Evolutionary conservation across 805 yeast species (phyloP).

Genomic region (Nakazawaea ernobii): DNA sequence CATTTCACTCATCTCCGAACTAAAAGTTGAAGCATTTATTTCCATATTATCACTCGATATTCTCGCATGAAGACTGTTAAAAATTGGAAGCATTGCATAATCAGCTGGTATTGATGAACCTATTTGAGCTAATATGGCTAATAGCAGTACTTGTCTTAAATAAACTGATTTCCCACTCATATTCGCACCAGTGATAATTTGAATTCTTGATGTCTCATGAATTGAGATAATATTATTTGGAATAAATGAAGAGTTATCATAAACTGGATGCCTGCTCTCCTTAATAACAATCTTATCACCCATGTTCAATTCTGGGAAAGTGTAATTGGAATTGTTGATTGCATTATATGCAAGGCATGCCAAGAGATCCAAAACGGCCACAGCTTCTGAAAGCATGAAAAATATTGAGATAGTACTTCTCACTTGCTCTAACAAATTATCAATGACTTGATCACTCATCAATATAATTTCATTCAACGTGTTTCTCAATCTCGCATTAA

Average conservation of each 20-base stretch:
- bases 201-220: slow-evolving; percentile 31
- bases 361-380: slow-evolving; percentile 34
- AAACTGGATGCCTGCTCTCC: slow-evolving; percentile 36
- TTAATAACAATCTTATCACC: slow-evolving; percentile 22
- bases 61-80: slow-evolving; percentile 30
- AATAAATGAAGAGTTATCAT: slow-evolving; percentile 27
- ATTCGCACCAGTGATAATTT: slow-evolving; percentile 53
- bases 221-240: slow-evolving; percentile 34
- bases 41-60: slow-evolving; percentile 30
- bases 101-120: slow-evolving; percentile 48
- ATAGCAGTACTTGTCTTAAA: slow-evolving; percentile 43
- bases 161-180: slow-evolving; percentile 63
- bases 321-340: slow-evolving; percentile 16
- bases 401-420: slow-evolving; percentile 25
- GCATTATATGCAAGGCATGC: slow-evolving; percentile 24
- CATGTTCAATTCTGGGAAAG: slow-evolving; percentile 30
- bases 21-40: slow-evolving; percentile 34
- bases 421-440: slow-evolving; percentile 23
- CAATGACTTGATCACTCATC: slow-evolving; percentile 35
- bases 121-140: slow-evolving; percentile 49
- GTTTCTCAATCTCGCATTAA: slow-evolving; percentile 34
- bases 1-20: slow-evolving; percentile 43
- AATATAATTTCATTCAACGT: slow-evolving; percentile 33
- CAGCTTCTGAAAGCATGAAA: slow-evolving; percentile 38
- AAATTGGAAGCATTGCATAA: slow-evolving; percentile 35